Evolutionary conservation across 2,329 filamentous ascomycete species (phyloP).

Genomic region (Penicillium italicum): DNA sequence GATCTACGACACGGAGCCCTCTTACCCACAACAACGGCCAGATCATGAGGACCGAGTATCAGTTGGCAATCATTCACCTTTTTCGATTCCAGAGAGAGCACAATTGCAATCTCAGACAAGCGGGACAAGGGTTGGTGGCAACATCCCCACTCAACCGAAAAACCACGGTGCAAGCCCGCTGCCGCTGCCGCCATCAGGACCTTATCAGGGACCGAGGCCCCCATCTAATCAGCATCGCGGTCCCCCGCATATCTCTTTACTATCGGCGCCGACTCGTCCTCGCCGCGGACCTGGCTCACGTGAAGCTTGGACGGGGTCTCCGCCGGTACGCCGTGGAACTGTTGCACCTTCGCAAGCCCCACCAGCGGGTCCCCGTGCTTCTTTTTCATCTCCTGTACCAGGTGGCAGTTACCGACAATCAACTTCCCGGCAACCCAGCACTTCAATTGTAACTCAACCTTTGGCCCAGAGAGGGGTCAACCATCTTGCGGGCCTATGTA

Average conservation of each 20-base stretch:
- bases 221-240: constrained; percentile 38
- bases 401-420: constrained; percentile 36
- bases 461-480: constrained; percentile 41
- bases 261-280: constrained; percentile 48
- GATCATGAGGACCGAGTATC: neutral
- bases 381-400: constrained; percentile 26
- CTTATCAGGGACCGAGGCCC: constrained; percentile 36
- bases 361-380: constrained; percentile 39
- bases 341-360: constrained; percentile 28
- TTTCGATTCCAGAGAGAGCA: neutral
- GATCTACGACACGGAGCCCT: neutral
- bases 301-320: constrained; percentile 32
- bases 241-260: constrained; percentile 36
- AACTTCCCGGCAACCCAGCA: constrained; percentile 37
- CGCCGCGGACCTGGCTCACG: constrained; percentile 39
- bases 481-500: constrained; percentile 38
- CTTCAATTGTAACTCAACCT: constrained; percentile 35
- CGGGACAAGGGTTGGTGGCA: constrained; percentile 17
- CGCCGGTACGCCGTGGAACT: constrained; percentile 36
- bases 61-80: neutral
- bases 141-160: constrained; percentile 34
- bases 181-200: constrained; percentile 39
- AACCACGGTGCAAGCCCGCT: constrained; percentile 25
- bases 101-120: constrained; percentile 17
- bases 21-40: neutral